Evolutionary conservation across 768 basidiomycete genomes (phyloP), one percentile per base, ranked within the genome.

Genomic region (Coprinopsis marcescibilis): DNA sequence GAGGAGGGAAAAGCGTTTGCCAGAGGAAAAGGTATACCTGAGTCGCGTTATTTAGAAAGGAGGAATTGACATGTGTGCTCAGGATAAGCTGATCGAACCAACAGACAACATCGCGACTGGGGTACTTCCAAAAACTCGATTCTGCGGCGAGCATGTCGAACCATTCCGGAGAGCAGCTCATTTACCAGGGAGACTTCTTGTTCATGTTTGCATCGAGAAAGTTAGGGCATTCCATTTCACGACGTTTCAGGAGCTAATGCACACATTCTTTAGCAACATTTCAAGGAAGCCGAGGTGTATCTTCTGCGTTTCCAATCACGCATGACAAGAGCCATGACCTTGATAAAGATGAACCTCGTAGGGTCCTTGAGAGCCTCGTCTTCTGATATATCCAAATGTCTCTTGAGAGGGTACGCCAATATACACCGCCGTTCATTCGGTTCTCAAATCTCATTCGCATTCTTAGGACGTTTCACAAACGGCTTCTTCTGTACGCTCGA

Each of bases 281-380:
- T 84, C 67, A 78, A 78, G 53, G 96, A 98, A 68, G 83, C 92
- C 6, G 92, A 97, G 56, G 71, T 99, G 15, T 97, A 96, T 62
- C 71, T 96, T n/a, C 75, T 99, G 24, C 83, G 96, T 19, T 98
- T 94, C 65, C 95, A 96, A 58, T 96, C 98, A 65, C 98, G 96
- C 62, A 86, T 98, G 79, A 96, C 92, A 0, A 81, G 96, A 21
- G 88, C 91, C 10, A 97, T 98, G 95, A 98, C 94, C 0, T 76
- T 99, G 35, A 90, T 98, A 69, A 95, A 89, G n/a, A n/a, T n/a
- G n/a, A n/a, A n/a, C n/a, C 97, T 96, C 57, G 83, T 95, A 4
- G 85, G 84, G 3, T 85, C 88, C 6, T 70, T 98, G 4, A 76
- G 85, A 32, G 81, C 85, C 0, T 72, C 96, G 10, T 80, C 86